phyloP scores from a whole-genome alignment of 768 basidiomycete genomes.

The Mycena maculata region DNA sequence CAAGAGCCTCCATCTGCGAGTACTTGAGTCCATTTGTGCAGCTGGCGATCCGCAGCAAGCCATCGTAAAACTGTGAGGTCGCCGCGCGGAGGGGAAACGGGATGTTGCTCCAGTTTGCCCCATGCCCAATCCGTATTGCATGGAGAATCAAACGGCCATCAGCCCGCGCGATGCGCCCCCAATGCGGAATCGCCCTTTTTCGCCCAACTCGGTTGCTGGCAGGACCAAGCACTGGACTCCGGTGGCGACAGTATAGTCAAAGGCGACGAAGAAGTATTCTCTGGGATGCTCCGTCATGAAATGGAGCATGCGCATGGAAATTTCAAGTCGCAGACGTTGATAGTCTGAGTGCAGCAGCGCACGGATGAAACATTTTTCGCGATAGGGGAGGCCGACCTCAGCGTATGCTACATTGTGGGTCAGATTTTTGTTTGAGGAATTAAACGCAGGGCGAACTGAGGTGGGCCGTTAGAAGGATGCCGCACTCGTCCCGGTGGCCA shows the following conservation, averaged over 20 bases:
- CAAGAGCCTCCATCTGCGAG: slow-evolving; percentile 12
- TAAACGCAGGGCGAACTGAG: slow-evolving; percentile 7
- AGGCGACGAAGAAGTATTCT: slow-evolving; percentile 10
- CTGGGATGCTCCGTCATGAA: slow-evolving; percentile 6
- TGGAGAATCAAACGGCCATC: slow-evolving; percentile 15
- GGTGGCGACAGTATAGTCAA: slow-evolving; percentile 14
- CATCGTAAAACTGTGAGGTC: slow-evolving; percentile 12
- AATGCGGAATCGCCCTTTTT: slow-evolving; percentile 6
- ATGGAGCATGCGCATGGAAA: not conserved
- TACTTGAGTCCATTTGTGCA: not conserved
- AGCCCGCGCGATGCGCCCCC: slow-evolving; percentile 11
- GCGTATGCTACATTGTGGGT: slow-evolving; percentile 9
- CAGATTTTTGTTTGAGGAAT: not conserved
- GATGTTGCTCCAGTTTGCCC: slow-evolving; percentile 8
- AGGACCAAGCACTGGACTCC: slow-evolving; percentile 1
- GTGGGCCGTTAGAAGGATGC: not conserved
- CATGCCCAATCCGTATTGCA: slow-evolving; percentile 14
- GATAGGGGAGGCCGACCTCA: slow-evolving; percentile 13
- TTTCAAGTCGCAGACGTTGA: slow-evolving; percentile 2
- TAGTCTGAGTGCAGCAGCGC: slow-evolving; percentile 22
- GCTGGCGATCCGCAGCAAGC: slow-evolving; percentile 2
- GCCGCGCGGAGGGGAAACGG: slow-evolving; percentile 12
- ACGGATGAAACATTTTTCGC: slow-evolving; percentile 20
- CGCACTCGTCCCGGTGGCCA: slow-evolving; percentile 19
- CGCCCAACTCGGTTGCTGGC: not conserved